Base-by-base conservation (phyloP, 805 yeast species). In the Candida ortonii region DNA sequence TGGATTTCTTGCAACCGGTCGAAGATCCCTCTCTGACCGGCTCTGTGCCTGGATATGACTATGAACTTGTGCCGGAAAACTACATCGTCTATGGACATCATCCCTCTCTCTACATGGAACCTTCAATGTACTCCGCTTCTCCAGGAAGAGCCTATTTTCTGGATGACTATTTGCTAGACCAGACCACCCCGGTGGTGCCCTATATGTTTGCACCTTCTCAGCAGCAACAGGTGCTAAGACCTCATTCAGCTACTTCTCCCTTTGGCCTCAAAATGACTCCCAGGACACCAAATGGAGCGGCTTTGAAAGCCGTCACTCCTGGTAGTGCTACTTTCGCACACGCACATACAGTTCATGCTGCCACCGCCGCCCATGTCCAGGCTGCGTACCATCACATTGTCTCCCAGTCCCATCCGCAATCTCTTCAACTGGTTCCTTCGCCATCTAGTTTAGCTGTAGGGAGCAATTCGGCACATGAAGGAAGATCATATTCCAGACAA, bases 1-100 rank as follows among this genome's bases (percentile, higher is more conserved):
- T 82, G 36, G 88, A 81, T 46, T 80, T 78, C 52, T 70, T 81
- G 19, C 36, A 38, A 11, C 44, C 44, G n/a, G 34, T 43, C 13
- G 53, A 45, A 30, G 24, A 38, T 8, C 31, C 44, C 7, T 19
- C 34, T 17, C 34, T 37, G 34, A n/a, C n/a, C n/a, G n/a, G n/a
- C n/a, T n/a, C n/a, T n/a, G n/a, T n/a, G n/a, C n/a, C n/a, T n/a
- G 39, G 60, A 50, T 41, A 50, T 67, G 66, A 40, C 57, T 70
- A 28, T 62, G 59, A 20, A 17, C 26, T 25, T 40, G 29, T 28
- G 7, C 44, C 38, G 8, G 53, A 46, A 1, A 41, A 33, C 24
- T 47, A 44, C 18, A 28, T 41, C 19, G 34, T 50, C 14, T 46
- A 46, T 36, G 51, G 51, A 6, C 50, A 46, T 23, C 53, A 48